Conservation (phyloP, 208 protist genomes). For the Naegleria fowleri region DNA sequence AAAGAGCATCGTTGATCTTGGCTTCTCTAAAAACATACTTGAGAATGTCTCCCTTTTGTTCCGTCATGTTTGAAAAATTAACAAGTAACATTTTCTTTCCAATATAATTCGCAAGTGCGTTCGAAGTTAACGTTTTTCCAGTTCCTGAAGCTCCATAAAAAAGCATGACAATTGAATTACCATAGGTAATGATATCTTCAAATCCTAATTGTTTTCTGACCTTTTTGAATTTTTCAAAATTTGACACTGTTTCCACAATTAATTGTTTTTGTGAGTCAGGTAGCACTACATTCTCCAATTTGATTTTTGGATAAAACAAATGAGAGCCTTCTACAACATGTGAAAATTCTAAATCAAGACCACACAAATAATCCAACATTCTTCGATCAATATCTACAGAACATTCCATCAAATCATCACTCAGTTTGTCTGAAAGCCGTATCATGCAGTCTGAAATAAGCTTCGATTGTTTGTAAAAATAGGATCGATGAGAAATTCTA, state of each 20-base stretch:
- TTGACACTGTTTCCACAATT: constrained; percentile 69
- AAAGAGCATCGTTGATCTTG: constrained; percentile 74
- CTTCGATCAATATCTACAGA: constrained; percentile 77
- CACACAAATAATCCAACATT: constrained; percentile 81
- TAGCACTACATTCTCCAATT: constrained; percentile 71
- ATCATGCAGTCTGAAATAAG: constrained; percentile 66
- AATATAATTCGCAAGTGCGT: constrained; percentile 71
- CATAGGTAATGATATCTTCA: constrained; percentile 55
- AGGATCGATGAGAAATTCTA: constrained; percentile 62
- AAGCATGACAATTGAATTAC: constrained; percentile 70
- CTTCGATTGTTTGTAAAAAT: constrained; percentile 71
- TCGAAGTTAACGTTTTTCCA: constrained; percentile 84
- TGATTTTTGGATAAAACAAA: constrained; percentile 65
- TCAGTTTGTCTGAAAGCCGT: constrained; percentile 54
- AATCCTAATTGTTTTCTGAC: constrained; percentile 68
- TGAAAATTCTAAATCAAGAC: constrained; percentile 67
- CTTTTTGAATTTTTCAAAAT: constrained; percentile 73
- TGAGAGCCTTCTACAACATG: constrained; percentile 78
- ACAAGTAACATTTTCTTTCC: constrained; percentile 75
- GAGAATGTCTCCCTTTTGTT: constrained; percentile 62
- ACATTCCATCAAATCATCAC: constrained; percentile 76
- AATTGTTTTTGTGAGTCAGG: constrained; percentile 62
- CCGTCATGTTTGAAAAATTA: constrained; percentile 66
- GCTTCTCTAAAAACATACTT: constrained; percentile 81
- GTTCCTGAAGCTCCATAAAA: constrained; percentile 81